Conservation (phyloP, 495 filamentous ascomycete species). For the Hypoxylon trugodes region DNA sequence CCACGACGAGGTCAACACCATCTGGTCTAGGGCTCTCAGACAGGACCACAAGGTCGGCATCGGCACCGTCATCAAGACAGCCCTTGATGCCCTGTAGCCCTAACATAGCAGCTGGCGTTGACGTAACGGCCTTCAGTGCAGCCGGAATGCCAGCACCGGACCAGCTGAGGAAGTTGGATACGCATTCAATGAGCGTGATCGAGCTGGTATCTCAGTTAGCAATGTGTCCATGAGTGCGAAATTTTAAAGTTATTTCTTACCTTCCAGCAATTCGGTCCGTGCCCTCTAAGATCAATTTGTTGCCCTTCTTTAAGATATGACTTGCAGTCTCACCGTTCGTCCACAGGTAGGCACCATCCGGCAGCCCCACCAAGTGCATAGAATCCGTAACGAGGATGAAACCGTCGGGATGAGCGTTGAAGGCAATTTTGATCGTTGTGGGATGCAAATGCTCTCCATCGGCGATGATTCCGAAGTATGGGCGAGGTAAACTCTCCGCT, state of each 20-base stretch:
- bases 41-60: constrained; percentile 82
- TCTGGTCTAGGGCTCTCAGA: constrained; percentile 60
- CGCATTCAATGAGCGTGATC: constrained; percentile 78
- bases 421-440: constrained; percentile 69
- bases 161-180: constrained; percentile 82
- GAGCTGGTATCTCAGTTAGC: constrained; percentile 55
- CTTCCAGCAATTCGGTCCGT: constrained; percentile 77
- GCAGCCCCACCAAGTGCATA: constrained; percentile 72
- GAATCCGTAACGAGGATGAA: constrained; percentile 75
- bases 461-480: constrained; percentile 71
- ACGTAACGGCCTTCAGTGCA: constrained; percentile 74
- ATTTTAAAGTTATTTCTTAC: constrained; percentile 39
- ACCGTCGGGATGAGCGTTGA: constrained; percentile 66
- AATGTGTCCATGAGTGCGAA: background rate
- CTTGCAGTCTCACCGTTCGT: constrained; percentile 75
- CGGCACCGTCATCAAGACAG: constrained; percentile 69
- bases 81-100: constrained; percentile 74
- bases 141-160: constrained; percentile 68
- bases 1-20: constrained; percentile 64
- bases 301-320: constrained; percentile 68
- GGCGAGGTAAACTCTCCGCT: constrained; percentile 55
- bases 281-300: constrained; percentile 71
- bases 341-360: constrained; percentile 81
- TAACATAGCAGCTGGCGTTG: constrained; percentile 76
- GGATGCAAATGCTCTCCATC: constrained; percentile 75